These are phyloP conservation scores for Fraxinus albicans DNA, from an alignment of 305 asterid species.

Conservation along the genomic window DNA sequence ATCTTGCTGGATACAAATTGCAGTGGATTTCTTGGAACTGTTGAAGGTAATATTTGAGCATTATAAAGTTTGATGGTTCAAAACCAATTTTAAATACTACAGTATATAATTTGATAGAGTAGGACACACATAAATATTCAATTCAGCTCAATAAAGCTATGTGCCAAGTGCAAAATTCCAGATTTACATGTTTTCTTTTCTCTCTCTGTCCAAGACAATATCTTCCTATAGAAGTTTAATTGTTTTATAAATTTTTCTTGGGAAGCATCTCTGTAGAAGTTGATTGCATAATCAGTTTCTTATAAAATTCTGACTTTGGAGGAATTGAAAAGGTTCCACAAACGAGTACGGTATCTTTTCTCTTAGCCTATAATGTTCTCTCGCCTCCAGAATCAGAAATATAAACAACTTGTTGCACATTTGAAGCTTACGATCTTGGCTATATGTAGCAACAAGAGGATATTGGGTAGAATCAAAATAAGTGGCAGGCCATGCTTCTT, in stretches of 20 bases:
- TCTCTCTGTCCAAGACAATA: not conserved
- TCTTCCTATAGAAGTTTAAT: not conserved
- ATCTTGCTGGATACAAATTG: conserved; percentile 32
- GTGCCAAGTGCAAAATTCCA: not conserved
- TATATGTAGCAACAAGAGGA: not conserved
- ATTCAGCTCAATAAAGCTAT: not conserved
- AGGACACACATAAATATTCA: not conserved
- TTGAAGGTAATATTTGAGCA: conserved; percentile 30
- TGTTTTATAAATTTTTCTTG: not conserved
- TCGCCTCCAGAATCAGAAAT: not conserved
- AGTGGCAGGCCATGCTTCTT: not conserved
- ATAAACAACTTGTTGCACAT: not conserved
- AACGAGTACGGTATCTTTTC: not conserved
- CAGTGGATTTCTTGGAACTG: conserved; percentile 36
- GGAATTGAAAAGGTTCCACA: not conserved
- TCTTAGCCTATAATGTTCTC: not conserved
- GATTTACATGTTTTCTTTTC: not conserved
- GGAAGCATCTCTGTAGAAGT: not conserved
- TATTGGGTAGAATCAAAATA: not conserved
- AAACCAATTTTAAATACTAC: not conserved
- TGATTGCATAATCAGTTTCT: not conserved
- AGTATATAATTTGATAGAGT: not conserved
- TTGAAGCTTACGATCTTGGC: not conserved
- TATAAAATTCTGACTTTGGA: not conserved
- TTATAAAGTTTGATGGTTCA: not conserved